Base-by-base conservation (phyloP, 345 rosid species). In the Arabis hirsuta region DNA sequence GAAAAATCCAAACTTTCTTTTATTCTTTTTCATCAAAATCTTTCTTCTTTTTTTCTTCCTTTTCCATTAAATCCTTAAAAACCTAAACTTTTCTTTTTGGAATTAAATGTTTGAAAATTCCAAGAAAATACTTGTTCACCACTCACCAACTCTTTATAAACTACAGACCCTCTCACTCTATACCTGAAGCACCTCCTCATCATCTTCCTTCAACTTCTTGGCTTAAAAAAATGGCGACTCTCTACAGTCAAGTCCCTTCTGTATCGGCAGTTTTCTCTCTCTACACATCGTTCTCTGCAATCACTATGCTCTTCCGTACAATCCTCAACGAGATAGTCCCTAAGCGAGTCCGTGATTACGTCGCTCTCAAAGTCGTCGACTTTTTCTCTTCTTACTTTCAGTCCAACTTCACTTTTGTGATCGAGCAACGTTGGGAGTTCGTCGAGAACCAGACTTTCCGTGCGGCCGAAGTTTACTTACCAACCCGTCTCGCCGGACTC, bases 381-480 rank as follows among this genome's bases (percentile, higher is more conserved):
- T 50, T 78, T 5, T 71, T 77, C 67, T 77, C 80, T 1, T 59
- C 77, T 44, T 71, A 67, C 58, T 78, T 78, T 38, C 73, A 72
- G 50, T 44, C 81, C 0, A 61, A 11, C 12, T 78, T 78, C 74
- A 78, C 81, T 7, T 78, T 78, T 56, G 69, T 78, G 55, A 72
- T 78, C 19, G 81, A 78, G 42, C 69, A 78, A 26, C 32, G 77
- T 1, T 78, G 81, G 81, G 73, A 72, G 27, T 54, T 66, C 16
- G 77, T 72, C 0, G 81, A 78, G 52, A 78, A 78, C 4, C 77
- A 78, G 36, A 78, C 77, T 5, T 78, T 78, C 47, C 81, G 81
- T 44, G 81, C 81, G 0, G 81, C 76, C 6, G 81, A 78, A 59
- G 73, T 72, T 60, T 78, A 78, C 63, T 65, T 72, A 61, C 81